Conservation (phyloP, 75 land plant species). For the Pinus tabuliformis region DNA sequence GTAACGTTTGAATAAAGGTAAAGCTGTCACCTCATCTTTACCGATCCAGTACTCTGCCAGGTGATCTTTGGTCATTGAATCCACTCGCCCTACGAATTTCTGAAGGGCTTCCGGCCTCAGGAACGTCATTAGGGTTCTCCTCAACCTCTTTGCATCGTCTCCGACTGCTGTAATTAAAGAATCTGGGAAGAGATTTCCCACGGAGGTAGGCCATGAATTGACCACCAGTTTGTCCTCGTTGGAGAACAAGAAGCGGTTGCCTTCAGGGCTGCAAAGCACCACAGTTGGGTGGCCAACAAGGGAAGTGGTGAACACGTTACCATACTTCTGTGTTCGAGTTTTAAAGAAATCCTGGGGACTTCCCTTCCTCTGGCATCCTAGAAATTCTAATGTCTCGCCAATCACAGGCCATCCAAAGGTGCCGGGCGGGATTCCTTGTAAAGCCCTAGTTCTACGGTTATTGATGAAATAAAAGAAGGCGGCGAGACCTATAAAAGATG, state of each 20-base stretch:
- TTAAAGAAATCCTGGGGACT: conserved; percentile 4
- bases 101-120: conserved; percentile 24
- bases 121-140: conserved; percentile 16
- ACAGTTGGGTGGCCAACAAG: conserved; percentile 22
- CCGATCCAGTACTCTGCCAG: background rate
- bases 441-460: too few relatives aligned
- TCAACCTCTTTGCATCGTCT: background rate
- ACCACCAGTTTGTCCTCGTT: conserved; percentile 47
- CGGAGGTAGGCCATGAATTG: conserved; percentile 36
- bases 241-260: conserved; percentile 49
- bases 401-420: conserved; percentile 28
- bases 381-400: conserved; percentile 24
- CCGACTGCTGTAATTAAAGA: background rate
- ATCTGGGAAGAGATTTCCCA: conserved; percentile 5
- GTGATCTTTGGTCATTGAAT: background rate
- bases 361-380: background rate
- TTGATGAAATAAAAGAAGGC: too few relatives aligned
- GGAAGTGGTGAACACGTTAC: conserved; percentile 37
- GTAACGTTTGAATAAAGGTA: conserved; percentile 22
- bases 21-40: background rate
- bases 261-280: conserved; percentile 28
- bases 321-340: conserved; percentile 11
- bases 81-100: background rate
- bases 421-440: conserved; percentile 15
- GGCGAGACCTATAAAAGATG: too few relatives aligned